A percentile compares a stretch with the other conserved stretches of the same genome.
These are phyloP conservation scores for Oropetium thomaeum DNA, from an alignment of 176 grass and related monocot species.

Conservation along the genomic window DNA sequence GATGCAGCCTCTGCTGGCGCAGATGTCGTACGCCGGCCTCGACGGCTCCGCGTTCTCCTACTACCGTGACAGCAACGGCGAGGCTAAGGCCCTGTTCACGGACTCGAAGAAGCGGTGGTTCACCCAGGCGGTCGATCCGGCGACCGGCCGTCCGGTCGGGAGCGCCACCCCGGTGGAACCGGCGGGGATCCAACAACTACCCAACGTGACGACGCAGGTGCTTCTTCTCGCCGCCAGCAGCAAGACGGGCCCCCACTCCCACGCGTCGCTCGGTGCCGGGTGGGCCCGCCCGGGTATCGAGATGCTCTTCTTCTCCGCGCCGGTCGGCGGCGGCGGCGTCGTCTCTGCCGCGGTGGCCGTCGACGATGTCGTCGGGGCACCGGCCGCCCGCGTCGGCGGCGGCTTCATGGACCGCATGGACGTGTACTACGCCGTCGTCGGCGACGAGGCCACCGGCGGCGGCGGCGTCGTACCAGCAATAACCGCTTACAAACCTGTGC, in stretches of 20 bases:
- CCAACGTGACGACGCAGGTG: neutral
- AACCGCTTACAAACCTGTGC: neutral
- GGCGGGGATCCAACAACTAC: neutral
- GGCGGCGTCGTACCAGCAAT: neutral
- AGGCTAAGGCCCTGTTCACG: neutral
- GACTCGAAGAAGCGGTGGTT: neutral
- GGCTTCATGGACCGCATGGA: neutral
- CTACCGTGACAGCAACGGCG: constrained; percentile 18
- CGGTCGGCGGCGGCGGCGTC: neutral
- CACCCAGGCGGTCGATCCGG: constrained; percentile 26
- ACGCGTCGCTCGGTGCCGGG: neutral
- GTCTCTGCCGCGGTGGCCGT: constrained; percentile 22
- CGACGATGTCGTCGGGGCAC: neutral
- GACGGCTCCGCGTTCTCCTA: constrained; percentile 39
- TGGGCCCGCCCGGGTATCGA: constrained; percentile 3
- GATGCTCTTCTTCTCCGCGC: constrained; percentile 36
- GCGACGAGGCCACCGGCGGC: neutral
- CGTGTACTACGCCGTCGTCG: constrained; percentile 30
- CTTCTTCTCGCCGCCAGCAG: neutral
- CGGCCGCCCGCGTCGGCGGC: neutral
- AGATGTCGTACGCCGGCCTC: constrained; percentile 37
- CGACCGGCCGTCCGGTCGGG: constrained; percentile 9
- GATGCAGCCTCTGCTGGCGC: constrained; percentile 31
- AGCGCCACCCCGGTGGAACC: neutral
- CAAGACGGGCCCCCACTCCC: neutral